Percentiles rank a stretch among this genome's conserved stretches.
Evolutionary conservation across 129 eudicot species (phyloP).

Genomic region (Artemisia argyi): DNA sequence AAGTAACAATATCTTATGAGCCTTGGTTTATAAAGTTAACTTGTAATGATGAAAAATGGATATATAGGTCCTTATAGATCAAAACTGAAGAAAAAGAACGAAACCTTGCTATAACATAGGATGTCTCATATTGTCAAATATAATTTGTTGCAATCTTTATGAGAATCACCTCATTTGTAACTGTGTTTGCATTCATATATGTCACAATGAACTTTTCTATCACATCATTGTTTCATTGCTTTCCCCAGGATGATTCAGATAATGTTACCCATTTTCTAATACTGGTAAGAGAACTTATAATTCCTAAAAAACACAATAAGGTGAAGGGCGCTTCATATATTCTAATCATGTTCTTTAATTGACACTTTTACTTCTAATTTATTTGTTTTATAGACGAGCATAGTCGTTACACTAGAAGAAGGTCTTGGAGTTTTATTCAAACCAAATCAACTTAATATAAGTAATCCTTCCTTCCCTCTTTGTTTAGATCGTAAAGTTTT

Average conservation of each 20-base stretch:
- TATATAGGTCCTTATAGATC: too few species aligned
- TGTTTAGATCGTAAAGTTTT: too few species aligned
- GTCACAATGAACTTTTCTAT: neutral
- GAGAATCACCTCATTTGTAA: too few species aligned
- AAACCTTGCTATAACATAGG: too few species aligned
- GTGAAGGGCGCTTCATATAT: neutral
- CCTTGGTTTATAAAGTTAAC: too few species aligned
- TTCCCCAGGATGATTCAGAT: conserved; percentile 2
- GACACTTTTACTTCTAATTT: neutral
- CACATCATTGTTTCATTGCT: neutral
- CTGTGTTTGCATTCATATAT: neutral
- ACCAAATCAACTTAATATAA: conserved; percentile 63
- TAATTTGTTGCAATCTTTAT: too few species aligned
- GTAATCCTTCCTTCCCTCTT: conserved; percentile 22
- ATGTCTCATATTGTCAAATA: too few species aligned
- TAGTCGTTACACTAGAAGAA: conserved; percentile 65
- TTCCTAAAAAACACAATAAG: neutral
- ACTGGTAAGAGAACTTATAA: neutral
- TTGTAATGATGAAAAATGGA: too few species aligned
- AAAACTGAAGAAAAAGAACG: too few species aligned
- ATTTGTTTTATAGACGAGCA: conserved; percentile 39
- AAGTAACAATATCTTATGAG: too few species aligned
- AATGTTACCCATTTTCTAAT: neutral
- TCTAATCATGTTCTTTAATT: neutral
- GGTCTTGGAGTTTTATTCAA: conserved; percentile 65